These are phyloP conservation scores for Boletus coccyginus DNA, from an alignment of 768 basidiomycete genomes.

Conservation along the genomic window DNA sequence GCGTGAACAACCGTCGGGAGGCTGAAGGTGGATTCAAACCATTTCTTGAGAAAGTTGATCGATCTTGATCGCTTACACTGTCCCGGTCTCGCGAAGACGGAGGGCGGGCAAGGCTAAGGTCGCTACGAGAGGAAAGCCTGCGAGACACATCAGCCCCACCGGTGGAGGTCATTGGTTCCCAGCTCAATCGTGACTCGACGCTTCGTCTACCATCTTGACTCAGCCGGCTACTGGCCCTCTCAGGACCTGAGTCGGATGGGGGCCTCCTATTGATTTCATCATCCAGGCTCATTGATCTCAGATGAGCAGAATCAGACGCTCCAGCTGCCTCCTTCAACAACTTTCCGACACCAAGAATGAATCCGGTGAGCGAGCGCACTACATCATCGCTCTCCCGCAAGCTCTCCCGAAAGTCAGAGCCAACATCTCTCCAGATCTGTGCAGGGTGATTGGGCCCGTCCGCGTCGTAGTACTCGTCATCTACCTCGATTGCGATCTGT, in stretches of 20 bases:
- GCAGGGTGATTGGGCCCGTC: constrained; percentile 37
- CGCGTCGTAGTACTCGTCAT: constrained; percentile 36
- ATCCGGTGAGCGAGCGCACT: constrained; percentile 70
- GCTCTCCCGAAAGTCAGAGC: constrained; percentile 70
- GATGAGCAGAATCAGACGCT: constrained; percentile 32
- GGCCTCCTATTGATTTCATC: constrained; percentile 41
- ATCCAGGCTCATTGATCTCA: constrained; percentile 55
- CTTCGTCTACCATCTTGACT: constrained; percentile 59
- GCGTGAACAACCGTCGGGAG: constrained; percentile 54
- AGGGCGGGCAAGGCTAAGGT: constrained; percentile 23
- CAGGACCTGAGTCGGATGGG: constrained; percentile 34
- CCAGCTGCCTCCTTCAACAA: constrained; percentile 55
- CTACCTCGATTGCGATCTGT: constrained; percentile 76
- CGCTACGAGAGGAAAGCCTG: constrained; percentile 24
- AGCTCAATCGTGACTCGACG: constrained; percentile 45
- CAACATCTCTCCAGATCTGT: constrained; percentile 67
- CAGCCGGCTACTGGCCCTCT: constrained; percentile 41
- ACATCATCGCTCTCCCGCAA: constrained; percentile 75
- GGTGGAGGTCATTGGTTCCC: constrained; percentile 35
- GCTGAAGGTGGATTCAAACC: constrained; percentile 27
- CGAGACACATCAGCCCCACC: constrained; percentile 25
- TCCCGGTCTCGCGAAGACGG: constrained; percentile 28
- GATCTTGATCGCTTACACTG: constrained; percentile 24
- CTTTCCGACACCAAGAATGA: constrained; percentile 73
- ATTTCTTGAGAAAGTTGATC: constrained; percentile 23